A percentile compares a stretch with the other conserved stretches of the same genome.
phyloP scores from a whole-genome alignment of 2,329 filamentous ascomycete species.

The Fusarium lyarnte region DNA sequence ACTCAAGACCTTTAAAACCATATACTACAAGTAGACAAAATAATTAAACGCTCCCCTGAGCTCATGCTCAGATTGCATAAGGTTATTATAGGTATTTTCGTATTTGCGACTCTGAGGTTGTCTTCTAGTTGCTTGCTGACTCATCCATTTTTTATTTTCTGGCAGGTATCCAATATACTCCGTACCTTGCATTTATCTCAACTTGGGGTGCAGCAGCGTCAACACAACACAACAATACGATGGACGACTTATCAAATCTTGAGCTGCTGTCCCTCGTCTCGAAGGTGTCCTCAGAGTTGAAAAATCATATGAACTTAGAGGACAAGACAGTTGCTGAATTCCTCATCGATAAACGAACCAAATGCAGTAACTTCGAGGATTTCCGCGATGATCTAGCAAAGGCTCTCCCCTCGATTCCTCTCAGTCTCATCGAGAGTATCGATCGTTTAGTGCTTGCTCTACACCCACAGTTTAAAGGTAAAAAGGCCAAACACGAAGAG shows the following conservation, averaged over 20 bases:
- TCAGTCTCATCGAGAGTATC: constrained; percentile 88
- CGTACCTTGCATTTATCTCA: neutral
- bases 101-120: neutral
- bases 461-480: constrained; percentile 86
- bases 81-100: neutral
- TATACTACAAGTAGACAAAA: neutral
- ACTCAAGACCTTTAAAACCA: neutral
- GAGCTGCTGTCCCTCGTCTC: constrained; percentile 94
- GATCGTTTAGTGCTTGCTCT: constrained; percentile 88
- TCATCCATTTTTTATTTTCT: neutral
- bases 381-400: constrained; percentile 78
- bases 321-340: constrained; percentile 98
- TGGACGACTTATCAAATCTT: constrained; percentile 92
- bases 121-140: neutral
- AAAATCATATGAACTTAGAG: constrained; percentile 90
- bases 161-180: neutral
- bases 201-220: neutral
- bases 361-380: constrained; percentile 73
- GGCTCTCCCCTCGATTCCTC: constrained; percentile 76
- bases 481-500: constrained; percentile 49
- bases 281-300: constrained; percentile 91
- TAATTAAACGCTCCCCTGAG: neutral
- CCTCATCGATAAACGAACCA: constrained; percentile 87
- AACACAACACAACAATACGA: constrained; percentile 48
- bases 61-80: neutral